Conservation (phyloP, 306 rosid genomes). For the Dicorynia guianensis region DNA sequence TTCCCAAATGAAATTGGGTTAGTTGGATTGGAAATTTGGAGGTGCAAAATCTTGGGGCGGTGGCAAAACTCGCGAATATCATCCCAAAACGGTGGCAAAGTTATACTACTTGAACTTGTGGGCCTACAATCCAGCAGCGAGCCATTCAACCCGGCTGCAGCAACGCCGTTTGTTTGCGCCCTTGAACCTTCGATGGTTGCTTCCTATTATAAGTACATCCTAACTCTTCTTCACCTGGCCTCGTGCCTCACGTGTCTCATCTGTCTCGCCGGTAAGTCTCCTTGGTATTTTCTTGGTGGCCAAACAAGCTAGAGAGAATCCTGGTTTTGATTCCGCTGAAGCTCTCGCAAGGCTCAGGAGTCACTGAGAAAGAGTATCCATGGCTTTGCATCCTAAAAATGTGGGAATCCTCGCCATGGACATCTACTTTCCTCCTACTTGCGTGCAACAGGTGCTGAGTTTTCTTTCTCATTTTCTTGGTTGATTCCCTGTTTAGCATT, state of each 20-base stretch:
- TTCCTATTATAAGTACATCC: not conserved
- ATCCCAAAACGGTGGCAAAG: too few relatives aligned
- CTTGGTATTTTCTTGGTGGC: not conserved
- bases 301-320: not conserved
- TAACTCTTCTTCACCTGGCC: too few relatives aligned
- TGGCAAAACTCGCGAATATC: too few relatives aligned
- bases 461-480: not conserved
- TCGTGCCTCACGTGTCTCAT: not conserved
- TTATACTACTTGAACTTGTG: too few relatives aligned
- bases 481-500: not conserved
- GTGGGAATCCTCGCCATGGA: slow-evolving; percentile 85
- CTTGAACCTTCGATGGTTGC: not conserved
- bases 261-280: not conserved
- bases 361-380: not conserved
- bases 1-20: too few relatives aligned
- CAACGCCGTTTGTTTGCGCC: too few relatives aligned
- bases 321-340: not conserved
- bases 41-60: too few relatives aligned
- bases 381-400: slow-evolving; percentile 53
- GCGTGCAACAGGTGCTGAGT: slow-evolving; percentile 63
- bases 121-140: too few relatives aligned
- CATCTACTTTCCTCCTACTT: slow-evolving; percentile 80
- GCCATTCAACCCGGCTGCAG: too few relatives aligned
- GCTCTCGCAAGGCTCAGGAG: not conserved
- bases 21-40: too few relatives aligned